Conservation (phyloP, 805 yeast genomes). For the Yarrowia sp. region DNA sequence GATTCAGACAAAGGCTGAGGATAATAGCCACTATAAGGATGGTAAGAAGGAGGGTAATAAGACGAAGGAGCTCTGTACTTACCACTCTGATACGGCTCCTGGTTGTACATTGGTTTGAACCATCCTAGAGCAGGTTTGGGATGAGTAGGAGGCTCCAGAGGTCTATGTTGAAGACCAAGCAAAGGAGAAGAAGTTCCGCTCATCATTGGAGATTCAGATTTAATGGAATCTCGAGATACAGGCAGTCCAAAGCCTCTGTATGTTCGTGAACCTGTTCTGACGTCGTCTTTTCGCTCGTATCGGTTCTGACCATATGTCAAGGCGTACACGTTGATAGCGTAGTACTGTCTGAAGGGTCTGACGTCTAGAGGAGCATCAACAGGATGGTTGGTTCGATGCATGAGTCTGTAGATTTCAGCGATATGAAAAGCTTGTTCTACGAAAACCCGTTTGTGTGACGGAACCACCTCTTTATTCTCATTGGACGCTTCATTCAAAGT, state of each 20-base stretch:
- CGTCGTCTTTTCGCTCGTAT: neutral
- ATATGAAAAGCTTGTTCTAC: neutral
- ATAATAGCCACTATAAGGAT: neutral
- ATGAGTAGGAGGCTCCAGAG: too few relatives aligned
- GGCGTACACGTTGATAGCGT: neutral
- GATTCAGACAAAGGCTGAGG: neutral
- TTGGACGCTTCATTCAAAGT: neutral
- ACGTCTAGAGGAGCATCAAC: neutral
- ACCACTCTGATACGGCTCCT: neutral
- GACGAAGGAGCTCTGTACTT: neutral
- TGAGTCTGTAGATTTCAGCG: neutral
- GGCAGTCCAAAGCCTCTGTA: neutral
- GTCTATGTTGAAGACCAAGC: too few relatives aligned
- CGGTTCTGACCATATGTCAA: constrained; percentile 5
- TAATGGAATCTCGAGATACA: neutral
- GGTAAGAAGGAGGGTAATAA: neutral
- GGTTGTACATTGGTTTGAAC: neutral
- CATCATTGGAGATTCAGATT: too few relatives aligned
- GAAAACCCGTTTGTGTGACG: neutral
- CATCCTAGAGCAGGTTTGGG: neutral
- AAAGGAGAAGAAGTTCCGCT: too few relatives aligned
- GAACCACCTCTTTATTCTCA: constrained; percentile 1
- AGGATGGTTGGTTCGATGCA: neutral
- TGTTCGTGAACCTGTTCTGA: neutral
- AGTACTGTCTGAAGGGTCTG: neutral